Evolutionary conservation across 495 filamentous ascomycete species (phyloP), one percentile per base, ranked within the genome.

Genomic region (Penicillium canariense): DNA sequence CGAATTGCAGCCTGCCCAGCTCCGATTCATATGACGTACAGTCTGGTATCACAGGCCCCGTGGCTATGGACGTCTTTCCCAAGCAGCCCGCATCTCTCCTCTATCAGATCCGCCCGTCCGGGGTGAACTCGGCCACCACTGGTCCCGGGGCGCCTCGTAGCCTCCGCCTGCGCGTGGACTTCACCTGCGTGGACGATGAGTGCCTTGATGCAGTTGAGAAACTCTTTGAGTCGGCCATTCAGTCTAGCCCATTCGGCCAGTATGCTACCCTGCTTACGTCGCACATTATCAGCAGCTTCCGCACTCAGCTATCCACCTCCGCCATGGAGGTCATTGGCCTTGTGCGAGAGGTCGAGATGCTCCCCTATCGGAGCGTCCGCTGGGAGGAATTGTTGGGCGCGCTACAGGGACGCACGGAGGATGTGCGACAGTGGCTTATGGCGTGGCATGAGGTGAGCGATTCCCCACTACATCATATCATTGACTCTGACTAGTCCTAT

Each of bases 71-170:
- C 36, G 82, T 96, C 7, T 96, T 91, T 65, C 81, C 87, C 2
- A 87, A 85, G 48, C 89, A 95, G 58, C 90, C 95, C 0, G 85
- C 88, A 3, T 87, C 85, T 22, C 71, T 96, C n/a, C 73, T 90
- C 1, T 96, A 94, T 70, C 90, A 88, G 66, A 89, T 96, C 50
- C 67, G 65, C 11, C 67, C 58, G 12, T 20, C 34, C 5, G 46
- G 31, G 23, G 10, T 18, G 5, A 56, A 60, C 30, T 53, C 56
- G 5, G 54, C 61, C 20, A 63, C 61, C 9, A 28, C 55, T 15
- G 26, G 25, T n/a, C 56, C 60, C 9, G 81, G 77, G 56, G 77
- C 77, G 26, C 66, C 75, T 5, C 69, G 65, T 40, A 73, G 69
- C 22, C 73, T 97, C 50, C 81, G 82, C 20, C 77, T 98, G 3